These are phyloP conservation scores for Boletellus dicymbophilus DNA, from an alignment of 1,284 basidiomycete species.

Conservation along the genomic window DNA sequence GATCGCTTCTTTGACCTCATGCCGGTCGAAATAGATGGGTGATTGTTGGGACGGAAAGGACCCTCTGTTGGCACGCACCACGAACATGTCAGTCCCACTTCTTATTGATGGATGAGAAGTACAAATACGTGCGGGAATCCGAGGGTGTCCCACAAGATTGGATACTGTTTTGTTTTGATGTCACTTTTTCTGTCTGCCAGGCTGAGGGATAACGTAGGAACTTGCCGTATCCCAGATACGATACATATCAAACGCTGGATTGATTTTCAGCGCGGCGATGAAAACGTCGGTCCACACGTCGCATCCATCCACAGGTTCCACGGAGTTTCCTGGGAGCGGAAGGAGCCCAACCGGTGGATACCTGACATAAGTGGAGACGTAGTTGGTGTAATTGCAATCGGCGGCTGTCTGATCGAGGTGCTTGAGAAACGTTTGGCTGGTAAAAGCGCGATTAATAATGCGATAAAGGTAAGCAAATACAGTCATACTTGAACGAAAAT, in stretches of 20 bases:
- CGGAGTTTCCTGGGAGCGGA: constrained; percentile 58
- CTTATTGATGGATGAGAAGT: background rate
- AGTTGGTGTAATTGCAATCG: constrained; percentile 64
- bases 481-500: constrained; percentile 64
- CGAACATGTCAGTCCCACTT: background rate
- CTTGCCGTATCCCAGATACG: constrained; percentile 68
- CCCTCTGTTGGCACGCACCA: no score
- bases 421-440: constrained; percentile 63
- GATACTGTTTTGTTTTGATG: constrained; percentile 37
- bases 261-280: constrained; percentile 56
- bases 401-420: constrained; percentile 55
- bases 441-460: background rate
- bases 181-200: constrained; percentile 7
- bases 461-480: background rate
- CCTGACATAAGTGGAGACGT: constrained; percentile 59
- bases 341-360: constrained; percentile 63
- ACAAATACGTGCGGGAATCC: constrained; percentile 61
- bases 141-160: constrained; percentile 73
- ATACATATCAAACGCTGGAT: constrained; percentile 79
- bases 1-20: constrained; percentile 71
- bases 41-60: constrained; percentile 54
- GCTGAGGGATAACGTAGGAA: background rate
- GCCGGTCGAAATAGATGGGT: constrained; percentile 66
- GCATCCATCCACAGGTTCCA: constrained; percentile 49
- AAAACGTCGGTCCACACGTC: constrained; percentile 69